phyloP scores from a whole-genome alignment of 371 early-diverging fungal species.

The Encephalitozoon hellem region DNA sequence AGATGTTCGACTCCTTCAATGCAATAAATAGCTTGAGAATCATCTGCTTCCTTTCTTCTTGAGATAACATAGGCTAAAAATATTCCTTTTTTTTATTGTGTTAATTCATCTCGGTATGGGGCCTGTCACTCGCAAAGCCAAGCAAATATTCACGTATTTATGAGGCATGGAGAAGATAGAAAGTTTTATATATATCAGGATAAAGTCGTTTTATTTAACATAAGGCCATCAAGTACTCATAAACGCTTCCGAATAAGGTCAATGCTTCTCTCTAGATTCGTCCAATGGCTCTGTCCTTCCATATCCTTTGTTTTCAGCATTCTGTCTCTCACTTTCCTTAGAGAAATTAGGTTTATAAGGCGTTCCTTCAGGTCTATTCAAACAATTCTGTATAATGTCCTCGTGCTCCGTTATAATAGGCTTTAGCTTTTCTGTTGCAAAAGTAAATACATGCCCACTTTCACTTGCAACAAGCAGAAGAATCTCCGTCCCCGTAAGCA shows the following conservation, averaged over 20 bases:
- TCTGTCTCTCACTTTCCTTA: conserved; percentile 48
- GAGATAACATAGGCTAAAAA: conserved; percentile 24
- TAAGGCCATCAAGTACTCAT: not conserved
- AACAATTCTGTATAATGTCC: conserved; percentile 79
- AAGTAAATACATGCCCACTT: conserved; percentile 90
- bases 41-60: conserved; percentile 57
- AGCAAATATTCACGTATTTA: not conserved
- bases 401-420: conserved; percentile 81
- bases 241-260: not conserved
- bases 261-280: not conserved
- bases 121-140: not conserved
- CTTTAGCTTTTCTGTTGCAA: conserved; percentile 86
- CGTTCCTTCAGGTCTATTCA: conserved; percentile 59
- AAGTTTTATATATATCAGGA: not conserved
- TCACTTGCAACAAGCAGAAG: conserved; percentile 81
- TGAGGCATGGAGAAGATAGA: not conserved
- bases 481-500: conserved; percentile 88
- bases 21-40: conserved; percentile 53
- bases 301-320: conserved; percentile 40
- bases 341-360: conserved; percentile 43
- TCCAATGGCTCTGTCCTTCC: not conserved
- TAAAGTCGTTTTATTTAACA: not conserved
- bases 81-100: conserved; percentile 4
- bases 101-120: not conserved
- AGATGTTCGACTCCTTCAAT: conserved; percentile 56